Base-by-base conservation (phyloP, 2,329 filamentous ascomycete species). In the Aspergillus terreus region DNA sequence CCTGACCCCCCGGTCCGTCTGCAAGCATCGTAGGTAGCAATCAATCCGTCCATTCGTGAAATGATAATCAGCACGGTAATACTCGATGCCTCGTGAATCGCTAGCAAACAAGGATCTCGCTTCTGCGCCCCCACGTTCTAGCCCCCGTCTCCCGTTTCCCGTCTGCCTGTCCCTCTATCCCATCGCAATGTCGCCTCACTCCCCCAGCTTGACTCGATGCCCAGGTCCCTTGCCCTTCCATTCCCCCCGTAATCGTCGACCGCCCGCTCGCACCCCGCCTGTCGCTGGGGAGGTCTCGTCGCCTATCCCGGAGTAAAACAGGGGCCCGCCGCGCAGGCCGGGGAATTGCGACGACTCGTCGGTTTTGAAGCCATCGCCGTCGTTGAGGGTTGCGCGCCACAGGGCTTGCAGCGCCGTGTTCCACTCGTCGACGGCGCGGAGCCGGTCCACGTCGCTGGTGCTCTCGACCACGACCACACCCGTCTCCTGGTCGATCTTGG, bases 401-500 rank as follows among this genome's bases (percentile, higher is more conserved):
- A 97, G 75, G 4, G 77, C 78, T 5, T 80, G 78, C 53, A 96
- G 82, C 3, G 90, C 85, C 4, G 75, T 76, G 6, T 83, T 86
- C 80, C 94, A 90, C 57, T 84, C 80, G 57, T 83, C 76, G 65
- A 97, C 80, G 32, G 90, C 87, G 51, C 80, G 77, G 55, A 90
- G 78, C 56, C 91, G 87, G 66, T 73, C 68, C 54, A 81, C 80
- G 71, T 96, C 90, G 43, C 81, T 85, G 49, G 80, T 78, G 52
- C 84, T 87, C 54, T 86, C 84, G 54, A 96, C 90, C 71, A 91
- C 84, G 19, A 99, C 85, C 0, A 85, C 88, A 44, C 92, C 91
- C 52, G 83, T 81, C 71, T 91, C 85, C 74, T 97, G 90, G 72
- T 99, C 88, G 65, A 99, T 92, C 71, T 87, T 88, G 56, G 90